Base-by-base conservation (phyloP, 495 filamentous ascomycete genomes). In the Friedmanniomyces endolithicus region DNA sequence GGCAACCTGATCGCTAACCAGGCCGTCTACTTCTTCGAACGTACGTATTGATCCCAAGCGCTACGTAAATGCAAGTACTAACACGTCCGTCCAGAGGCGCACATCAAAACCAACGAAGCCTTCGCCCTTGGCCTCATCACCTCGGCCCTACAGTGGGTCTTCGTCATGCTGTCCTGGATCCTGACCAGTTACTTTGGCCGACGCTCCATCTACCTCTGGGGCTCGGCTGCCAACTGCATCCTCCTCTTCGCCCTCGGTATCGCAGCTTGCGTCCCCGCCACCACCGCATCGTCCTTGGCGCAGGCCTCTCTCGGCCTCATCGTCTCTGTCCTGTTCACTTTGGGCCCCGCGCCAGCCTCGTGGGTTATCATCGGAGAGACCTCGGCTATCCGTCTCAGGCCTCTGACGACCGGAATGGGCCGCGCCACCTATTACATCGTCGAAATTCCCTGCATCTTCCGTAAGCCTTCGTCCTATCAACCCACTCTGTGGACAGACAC, bases 311-410 rank as follows among this genome's bases (percentile, higher is more conserved):
- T 80, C 29, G 76, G 76, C 52, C 64, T 80, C 12, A 78, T 80
- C 59, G 67, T 80, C 60, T 78, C 76, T 50, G 71, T 80, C 56
- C 65, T 74, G 40, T 80, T 77, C 65, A 69, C 67, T 53, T 65
- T 76, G 53, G 74, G 73, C 55, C 74, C 72, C 20, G 77, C 71
- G 27, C 77, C 77, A 52, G 71, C 72, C 49, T 77, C 76, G 47
- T 80, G 71, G 71, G 72, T 75, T 65, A 75, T 79, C 56, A 79
- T 81, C 55, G 76, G 73, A 33, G 77, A 80, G 63, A 80, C 76
- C 48, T 75, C 78, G 34, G 67, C 77, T 53, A 70, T 80, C 63
- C 77, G 77, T 55, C 75, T 78, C 45, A 65, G 77, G 44, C 73
- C 76, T 37, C 65, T 79, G 45, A 81, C 72, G n/a, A 81, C 75